A percentile compares a stretch with the other conserved stretches of the same genome.
Conservation (phyloP, 257 asterid species). For the Asclepias syriaca region DNA sequence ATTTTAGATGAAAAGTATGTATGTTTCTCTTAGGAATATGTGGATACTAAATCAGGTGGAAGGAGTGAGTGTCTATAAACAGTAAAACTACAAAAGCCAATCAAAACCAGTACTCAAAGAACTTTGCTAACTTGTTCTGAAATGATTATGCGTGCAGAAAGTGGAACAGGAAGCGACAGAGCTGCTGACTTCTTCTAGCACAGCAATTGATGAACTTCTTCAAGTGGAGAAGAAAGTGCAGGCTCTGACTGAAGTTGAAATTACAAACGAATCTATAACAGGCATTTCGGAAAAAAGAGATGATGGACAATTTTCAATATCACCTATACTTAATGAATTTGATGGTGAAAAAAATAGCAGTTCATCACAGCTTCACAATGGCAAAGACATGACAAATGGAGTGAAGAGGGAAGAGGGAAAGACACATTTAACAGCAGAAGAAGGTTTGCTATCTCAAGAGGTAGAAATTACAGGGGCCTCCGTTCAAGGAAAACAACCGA, state of each 20-base stretch:
- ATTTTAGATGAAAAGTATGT: not conserved
- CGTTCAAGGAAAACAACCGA: not conserved
- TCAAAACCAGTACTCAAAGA: not conserved
- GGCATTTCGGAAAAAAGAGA: conserved; percentile 9
- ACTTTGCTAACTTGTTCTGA: not conserved
- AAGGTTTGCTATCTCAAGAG: conserved; percentile 3
- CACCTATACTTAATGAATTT: conserved; percentile 15
- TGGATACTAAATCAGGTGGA: not conserved
- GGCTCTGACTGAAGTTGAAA: not conserved
- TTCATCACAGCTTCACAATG: not conserved
- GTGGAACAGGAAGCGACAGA: not conserved
- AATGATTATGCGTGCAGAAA: not conserved
- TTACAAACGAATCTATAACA: not conserved
- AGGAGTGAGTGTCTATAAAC: not conserved
- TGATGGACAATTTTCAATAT: conserved; percentile 6
- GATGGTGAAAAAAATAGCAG: conserved; percentile 15
- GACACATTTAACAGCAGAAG: conserved; percentile 7
- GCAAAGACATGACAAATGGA: conserved; percentile 5
- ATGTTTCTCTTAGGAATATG: not conserved
- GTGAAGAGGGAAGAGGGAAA: conserved; percentile 4
- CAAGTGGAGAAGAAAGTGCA: not conserved
- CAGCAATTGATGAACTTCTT: not conserved
- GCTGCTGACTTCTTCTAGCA: not conserved
- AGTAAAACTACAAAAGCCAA: not conserved
- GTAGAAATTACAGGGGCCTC: not conserved